phyloP scores from a whole-genome alignment of 371 early-diverging fungal species.

The Mucor piriformis region DNA sequence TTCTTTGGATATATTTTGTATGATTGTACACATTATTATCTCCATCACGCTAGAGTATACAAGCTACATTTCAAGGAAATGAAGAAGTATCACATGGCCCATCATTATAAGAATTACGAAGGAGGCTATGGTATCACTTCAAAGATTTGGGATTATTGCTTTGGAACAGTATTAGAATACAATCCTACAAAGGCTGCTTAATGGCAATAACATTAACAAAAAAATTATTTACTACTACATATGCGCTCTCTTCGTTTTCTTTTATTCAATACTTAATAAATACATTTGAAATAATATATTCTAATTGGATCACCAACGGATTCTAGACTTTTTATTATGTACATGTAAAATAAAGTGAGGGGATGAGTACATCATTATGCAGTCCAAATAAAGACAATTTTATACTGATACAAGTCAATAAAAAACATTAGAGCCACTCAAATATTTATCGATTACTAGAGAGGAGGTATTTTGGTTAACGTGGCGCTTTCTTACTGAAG shows the following conservation, averaged over 20 bases:
- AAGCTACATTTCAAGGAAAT: slow-evolving; percentile 77
- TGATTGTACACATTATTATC: slow-evolving; percentile 92
- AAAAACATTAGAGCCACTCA: not conserved
- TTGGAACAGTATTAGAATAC: slow-evolving; percentile 62
- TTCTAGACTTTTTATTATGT: not conserved
- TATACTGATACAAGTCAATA: not conserved
- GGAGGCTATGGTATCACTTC: slow-evolving; percentile 92
- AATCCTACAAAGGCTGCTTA: not conserved
- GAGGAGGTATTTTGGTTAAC: not conserved
- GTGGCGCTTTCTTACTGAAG: not conserved
- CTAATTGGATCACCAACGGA: not conserved
- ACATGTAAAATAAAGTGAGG: not conserved
- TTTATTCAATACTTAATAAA: not conserved
- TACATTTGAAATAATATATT: not conserved
- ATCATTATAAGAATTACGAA: slow-evolving; percentile 91
- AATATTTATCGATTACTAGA: not conserved
- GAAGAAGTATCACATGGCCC: slow-evolving; percentile 94
- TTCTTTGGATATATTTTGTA: slow-evolving; percentile 86
- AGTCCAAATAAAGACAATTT: slow-evolving; percentile 6
- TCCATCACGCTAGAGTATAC: slow-evolving; percentile 87
- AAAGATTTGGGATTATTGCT: slow-evolving; percentile 90
- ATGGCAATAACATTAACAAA: not conserved
- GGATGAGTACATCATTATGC: slow-evolving; percentile 9
- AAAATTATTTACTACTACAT: not conserved
- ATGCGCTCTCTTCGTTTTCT: not conserved